phyloP scores from a whole-genome alignment of 164 flowering plant genomes.

The Stephania yunnanensis region DNA sequence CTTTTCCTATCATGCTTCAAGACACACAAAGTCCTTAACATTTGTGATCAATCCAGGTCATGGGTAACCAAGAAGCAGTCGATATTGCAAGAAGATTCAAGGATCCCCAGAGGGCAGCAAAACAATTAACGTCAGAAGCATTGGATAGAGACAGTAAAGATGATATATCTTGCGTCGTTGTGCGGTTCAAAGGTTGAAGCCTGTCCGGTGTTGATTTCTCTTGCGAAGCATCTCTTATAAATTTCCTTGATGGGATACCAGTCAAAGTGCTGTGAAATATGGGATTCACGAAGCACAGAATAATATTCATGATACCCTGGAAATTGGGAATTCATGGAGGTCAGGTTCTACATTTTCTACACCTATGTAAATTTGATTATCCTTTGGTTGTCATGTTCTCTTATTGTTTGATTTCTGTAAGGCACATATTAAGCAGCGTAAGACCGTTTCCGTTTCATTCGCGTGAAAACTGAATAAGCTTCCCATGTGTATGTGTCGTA shows the following conservation, averaged over 20 bases:
- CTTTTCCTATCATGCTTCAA: neutral
- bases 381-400: neutral
- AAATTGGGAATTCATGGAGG: neutral
- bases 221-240: neutral
- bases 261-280: neutral
- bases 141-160: constrained; percentile 69
- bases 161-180: constrained; percentile 72
- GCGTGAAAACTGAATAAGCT: neutral
- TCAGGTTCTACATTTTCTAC: neutral
- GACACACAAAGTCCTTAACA: neutral
- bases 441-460: neutral
- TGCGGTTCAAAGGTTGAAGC: constrained; percentile 32
- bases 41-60: constrained; percentile 35
- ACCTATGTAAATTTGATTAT: neutral
- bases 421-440: neutral
- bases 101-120: constrained; percentile 68
- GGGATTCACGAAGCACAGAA: neutral
- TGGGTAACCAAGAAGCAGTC: constrained; percentile 63
- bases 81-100: constrained; percentile 44
- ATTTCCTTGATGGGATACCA: neutral
- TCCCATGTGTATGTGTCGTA: neutral
- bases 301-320: neutral
- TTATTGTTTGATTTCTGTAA: neutral
- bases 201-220: neutral
- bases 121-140: constrained; percentile 57